Evolutionary conservation across 306 rosid genomes (phyloP).

Genomic region (Herpetospermum pedunculosum): DNA sequence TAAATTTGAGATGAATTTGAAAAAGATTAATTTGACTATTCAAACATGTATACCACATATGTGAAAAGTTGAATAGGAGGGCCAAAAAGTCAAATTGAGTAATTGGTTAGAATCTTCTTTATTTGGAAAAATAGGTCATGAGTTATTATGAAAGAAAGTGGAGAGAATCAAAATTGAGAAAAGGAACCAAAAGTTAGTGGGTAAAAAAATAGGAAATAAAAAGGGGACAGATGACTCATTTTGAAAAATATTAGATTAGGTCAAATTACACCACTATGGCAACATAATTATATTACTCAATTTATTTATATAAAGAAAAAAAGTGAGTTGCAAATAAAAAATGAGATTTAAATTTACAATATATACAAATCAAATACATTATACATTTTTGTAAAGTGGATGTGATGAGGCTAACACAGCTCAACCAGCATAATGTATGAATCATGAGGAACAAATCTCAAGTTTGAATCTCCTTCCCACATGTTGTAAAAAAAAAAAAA

Average conservation of each 20-base stretch:
- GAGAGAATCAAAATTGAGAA: not conserved
- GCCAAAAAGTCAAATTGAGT: not conserved
- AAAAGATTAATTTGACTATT: not conserved
- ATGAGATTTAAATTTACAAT: not conserved
- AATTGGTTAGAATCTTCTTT: not conserved
- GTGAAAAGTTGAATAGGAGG: not conserved
- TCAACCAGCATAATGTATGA: no score
- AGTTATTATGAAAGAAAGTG: not conserved
- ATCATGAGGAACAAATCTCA: no score
- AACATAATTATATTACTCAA: not conserved
- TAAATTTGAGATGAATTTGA: not conserved
- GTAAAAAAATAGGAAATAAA: not conserved
- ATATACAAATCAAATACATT: no score
- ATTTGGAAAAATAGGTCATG: not conserved
- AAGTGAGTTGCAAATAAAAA: not conserved
- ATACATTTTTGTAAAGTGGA: no score
- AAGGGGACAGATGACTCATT: not conserved
- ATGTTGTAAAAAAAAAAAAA: no score
- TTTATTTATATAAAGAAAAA: not conserved
- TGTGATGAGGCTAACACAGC: no score
- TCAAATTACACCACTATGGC: not conserved
- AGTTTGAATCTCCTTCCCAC: no score
- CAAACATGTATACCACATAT: not conserved
- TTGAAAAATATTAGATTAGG: not conserved
- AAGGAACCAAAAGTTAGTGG: not conserved